Conservation (phyloP, 805 yeast genomes). For the Cyberlindnera maclurae region DNA sequence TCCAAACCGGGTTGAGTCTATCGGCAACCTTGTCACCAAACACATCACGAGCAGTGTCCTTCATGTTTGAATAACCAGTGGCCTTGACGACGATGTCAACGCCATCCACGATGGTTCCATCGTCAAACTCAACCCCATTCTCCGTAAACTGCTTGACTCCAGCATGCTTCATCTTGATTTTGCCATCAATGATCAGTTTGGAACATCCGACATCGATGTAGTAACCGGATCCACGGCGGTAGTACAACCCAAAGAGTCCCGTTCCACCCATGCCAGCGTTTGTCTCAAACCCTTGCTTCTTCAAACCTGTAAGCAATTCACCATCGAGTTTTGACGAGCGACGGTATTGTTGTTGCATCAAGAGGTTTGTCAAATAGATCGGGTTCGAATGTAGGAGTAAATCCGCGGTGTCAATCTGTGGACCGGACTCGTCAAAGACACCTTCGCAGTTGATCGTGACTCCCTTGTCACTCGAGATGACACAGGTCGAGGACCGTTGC, state of each 20-base stretch:
- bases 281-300: slow-evolving; percentile 32
- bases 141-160: slow-evolving; percentile 30
- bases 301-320: slow-evolving; percentile 27
- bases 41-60: slow-evolving; percentile 31
- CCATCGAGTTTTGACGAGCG: slow-evolving; percentile 28
- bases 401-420: slow-evolving; percentile 33
- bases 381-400: slow-evolving; percentile 30
- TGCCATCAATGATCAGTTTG: slow-evolving; percentile 31
- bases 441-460: slow-evolving; percentile 26
- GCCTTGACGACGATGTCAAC: slow-evolving; percentile 37
- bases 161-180: slow-evolving; percentile 32
- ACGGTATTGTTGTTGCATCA: slow-evolving; percentile 33
- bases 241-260: slow-evolving; percentile 34
- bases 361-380: slow-evolving; percentile 26
- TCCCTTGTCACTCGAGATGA: slow-evolving; percentile 32
- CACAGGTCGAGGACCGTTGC: slow-evolving; percentile 39
- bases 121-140: slow-evolving; percentile 32
- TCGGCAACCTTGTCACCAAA: slow-evolving; percentile 32
- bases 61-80: slow-evolving; percentile 38
- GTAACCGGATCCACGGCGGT: slow-evolving; percentile 39
- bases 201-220: slow-evolving; percentile 41
- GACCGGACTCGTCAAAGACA: slow-evolving; percentile 32
- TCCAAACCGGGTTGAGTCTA: slow-evolving; percentile 34
- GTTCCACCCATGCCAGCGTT: slow-evolving; percentile 37
- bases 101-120: slow-evolving; percentile 29